These are phyloP conservation scores for Akanthomyces uredinophilus DNA, from an alignment of 2,329 filamentous ascomycete species.

Conservation along the genomic window DNA sequence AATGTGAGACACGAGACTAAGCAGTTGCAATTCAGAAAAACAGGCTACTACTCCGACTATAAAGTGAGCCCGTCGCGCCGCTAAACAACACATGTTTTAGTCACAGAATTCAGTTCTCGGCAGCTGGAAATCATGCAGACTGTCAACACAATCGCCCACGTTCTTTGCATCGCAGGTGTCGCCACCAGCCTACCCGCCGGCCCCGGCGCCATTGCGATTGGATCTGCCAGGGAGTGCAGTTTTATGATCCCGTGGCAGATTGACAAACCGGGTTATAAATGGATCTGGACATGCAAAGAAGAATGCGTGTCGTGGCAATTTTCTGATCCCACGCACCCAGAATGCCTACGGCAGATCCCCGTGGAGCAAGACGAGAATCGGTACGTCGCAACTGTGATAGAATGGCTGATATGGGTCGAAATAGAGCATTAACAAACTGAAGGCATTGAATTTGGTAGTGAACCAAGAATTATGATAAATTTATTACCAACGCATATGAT, in stretches of 20 bases:
- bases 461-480: not conserved
- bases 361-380: not conserved
- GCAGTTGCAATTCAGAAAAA: no score
- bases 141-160: not conserved
- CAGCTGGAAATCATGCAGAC: not conserved
- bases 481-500: no score
- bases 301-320: not conserved
- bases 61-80: not conserved
- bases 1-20: no score
- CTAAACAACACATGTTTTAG: no score
- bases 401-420: no score
- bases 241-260: not conserved
- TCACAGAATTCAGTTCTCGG: no score
- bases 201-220: not conserved
- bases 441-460: not conserved
- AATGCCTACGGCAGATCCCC: not conserved
- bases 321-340: not conserved
- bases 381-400: not conserved
- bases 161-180: not conserved
- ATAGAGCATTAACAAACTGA: not conserved
- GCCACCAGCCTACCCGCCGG: not conserved
- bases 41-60: not conserved
- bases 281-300: slow-evolving; percentile 1
- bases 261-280: not conserved
- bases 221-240: not conserved